Evolutionary conservation across 371 early-diverging fungal genomes (phyloP).

Genomic region (Modicella reniformis): DNA sequence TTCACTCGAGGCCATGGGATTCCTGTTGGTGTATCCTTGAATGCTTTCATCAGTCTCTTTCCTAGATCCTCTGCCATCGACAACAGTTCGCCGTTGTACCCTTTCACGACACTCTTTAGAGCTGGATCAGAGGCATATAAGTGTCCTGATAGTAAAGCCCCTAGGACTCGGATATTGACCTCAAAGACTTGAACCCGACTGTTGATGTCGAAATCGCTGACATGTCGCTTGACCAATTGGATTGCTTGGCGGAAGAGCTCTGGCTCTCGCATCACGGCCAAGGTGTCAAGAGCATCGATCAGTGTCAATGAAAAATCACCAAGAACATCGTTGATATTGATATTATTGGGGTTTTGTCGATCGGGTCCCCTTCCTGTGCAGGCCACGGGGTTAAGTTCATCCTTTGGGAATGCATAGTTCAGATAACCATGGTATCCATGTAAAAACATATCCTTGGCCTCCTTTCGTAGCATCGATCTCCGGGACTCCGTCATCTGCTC

Average conservation of each 20-base stretch:
- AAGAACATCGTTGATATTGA: conserved; percentile 87
- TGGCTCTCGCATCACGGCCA: conserved; percentile 79
- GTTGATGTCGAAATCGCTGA: conserved; percentile 80
- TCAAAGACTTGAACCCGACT: conserved; percentile 95
- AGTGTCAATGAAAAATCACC: conserved; percentile 93
- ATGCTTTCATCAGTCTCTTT: conserved; percentile 89
- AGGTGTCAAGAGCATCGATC: conserved; percentile 88
- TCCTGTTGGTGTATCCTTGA: conserved; percentile 81
- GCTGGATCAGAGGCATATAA: conserved; percentile 79
- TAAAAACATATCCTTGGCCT: conserved; percentile 82
- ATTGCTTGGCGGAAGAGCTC: conserved; percentile 80
- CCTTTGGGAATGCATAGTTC: conserved; percentile 86
- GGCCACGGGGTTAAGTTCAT: conserved; percentile 89
- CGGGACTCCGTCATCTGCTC: conserved; percentile 48
- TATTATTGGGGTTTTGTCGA: conserved; percentile 66
- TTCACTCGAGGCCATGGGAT: conserved; percentile 92
- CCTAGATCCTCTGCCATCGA: conserved; percentile 84
- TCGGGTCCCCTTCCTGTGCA: conserved; percentile 88
- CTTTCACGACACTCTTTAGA: conserved; percentile 51
- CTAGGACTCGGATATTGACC: conserved; percentile 89
- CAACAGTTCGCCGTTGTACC: conserved; percentile 84
- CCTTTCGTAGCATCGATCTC: conserved; percentile 30
- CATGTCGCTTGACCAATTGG: conserved; percentile 65
- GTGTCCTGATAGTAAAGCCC: conserved; percentile 91
- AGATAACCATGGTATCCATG: conserved; percentile 90